Evolutionary conservation across 2,329 filamentous ascomycete genomes (phyloP).

Genomic region (Aspergillus pseudoglaucus): DNA sequence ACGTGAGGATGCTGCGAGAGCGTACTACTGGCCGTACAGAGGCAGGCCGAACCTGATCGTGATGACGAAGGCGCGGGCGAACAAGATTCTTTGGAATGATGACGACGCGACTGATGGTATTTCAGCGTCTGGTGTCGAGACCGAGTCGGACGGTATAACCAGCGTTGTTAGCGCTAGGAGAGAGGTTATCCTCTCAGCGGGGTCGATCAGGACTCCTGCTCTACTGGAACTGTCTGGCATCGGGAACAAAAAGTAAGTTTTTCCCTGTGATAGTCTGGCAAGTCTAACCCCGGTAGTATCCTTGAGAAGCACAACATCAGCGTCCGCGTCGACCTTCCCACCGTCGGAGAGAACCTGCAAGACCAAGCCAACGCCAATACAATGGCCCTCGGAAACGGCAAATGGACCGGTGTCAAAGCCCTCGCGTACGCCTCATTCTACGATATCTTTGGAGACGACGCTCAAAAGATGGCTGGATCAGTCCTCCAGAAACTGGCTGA

Average conservation of each 20-base stretch:
- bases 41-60: constrained; percentile 40
- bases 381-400: constrained; percentile 8
- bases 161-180: constrained; percentile 23
- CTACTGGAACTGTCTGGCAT: constrained; percentile 58
- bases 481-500: constrained; percentile 16
- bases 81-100: constrained; percentile 34
- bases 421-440: constrained; percentile 15
- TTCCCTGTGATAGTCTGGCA: not conserved
- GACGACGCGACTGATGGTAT: constrained; percentile 9
- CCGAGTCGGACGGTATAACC: constrained; percentile 16
- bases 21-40: constrained; percentile 43
- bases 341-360: constrained; percentile 46
- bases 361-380: constrained; percentile 33
- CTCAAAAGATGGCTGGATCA: constrained; percentile 10
- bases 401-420: constrained; percentile 14
- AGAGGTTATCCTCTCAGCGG: constrained; percentile 58
- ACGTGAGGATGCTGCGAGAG: constrained; percentile 43
- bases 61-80: constrained; percentile 38
- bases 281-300: constrained; percentile 6
- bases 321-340: constrained; percentile 25
- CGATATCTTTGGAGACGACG: constrained; percentile 18
- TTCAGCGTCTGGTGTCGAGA: constrained; percentile 25
- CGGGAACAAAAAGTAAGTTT: constrained; percentile 32
- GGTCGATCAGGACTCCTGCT: constrained; percentile 50
- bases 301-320: constrained; percentile 16